A percentile compares a stretch with the other conserved stretches of the same genome.
Evolutionary conservation across 1,284 basidiomycete genomes (phyloP).

Genomic region (Chiua sp.): DNA sequence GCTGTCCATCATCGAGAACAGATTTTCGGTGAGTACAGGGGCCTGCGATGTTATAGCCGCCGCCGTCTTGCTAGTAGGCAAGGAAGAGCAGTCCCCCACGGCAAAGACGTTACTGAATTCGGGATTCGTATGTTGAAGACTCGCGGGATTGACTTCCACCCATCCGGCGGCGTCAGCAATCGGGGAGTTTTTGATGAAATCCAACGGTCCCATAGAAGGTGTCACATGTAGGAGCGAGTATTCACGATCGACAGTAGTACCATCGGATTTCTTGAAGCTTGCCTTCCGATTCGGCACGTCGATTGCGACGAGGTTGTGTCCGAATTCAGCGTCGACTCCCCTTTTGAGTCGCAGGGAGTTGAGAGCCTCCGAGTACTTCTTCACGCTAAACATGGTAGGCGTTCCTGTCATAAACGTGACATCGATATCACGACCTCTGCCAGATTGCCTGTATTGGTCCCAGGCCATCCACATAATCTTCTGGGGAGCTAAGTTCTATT

Average conservation of each 20-base stretch:
- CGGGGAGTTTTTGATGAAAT: conserved; percentile 81
- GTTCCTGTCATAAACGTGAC: conserved; percentile 93
- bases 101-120: conserved; percentile 87
- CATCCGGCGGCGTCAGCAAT: conserved; percentile 85
- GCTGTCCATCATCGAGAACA: conserved; percentile 76
- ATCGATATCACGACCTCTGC: conserved; percentile 63
- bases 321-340: conserved; percentile 81
- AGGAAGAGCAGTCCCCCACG: conserved; percentile 88
- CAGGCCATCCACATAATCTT: conserved; percentile 97
- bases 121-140: conserved; percentile 84
- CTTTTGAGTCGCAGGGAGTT: conserved; percentile 81
- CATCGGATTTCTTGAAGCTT: conserved; percentile 82
- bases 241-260: conserved; percentile 67
- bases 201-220: conserved; percentile 90
- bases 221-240: conserved; percentile 90
- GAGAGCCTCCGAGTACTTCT: conserved; percentile 91
- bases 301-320: conserved; percentile 84
- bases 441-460: conserved; percentile 71
- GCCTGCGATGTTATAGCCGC: conserved; percentile 93
- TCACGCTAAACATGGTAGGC: conserved; percentile 92
- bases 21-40: conserved; percentile 92
- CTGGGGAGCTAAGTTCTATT: conserved; percentile 69
- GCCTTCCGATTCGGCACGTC: conserved; percentile 76
- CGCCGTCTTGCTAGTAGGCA: conserved; percentile 96
- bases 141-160: conserved; percentile 85